Base-by-base conservation (phyloP, 164 flowering plant species). In the Annona cherimola region DNA sequence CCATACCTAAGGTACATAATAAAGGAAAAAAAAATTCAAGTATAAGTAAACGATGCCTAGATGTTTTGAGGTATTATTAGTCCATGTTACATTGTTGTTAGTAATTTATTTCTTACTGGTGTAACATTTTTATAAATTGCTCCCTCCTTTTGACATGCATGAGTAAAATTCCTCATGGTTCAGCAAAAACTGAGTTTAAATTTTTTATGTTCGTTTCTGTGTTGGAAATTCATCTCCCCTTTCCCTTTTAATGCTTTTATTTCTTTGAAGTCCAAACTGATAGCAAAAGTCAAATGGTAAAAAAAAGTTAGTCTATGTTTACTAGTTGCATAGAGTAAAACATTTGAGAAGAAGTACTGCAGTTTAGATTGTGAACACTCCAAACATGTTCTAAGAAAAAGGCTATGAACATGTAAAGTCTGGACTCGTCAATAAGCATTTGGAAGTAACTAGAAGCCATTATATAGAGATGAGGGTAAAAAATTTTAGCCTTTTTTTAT, bases 11-110 rank as follows among this genome's bases (percentile, higher is more conserved):
- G 69, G 90, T 87, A 14, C 69, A 69, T 44, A 81, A 71, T 64
- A 86, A 89, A 85, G 97, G 95, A 69, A 96, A 93, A 74, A 86
- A 82, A 41, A 98, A 96, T 80, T 93, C 90, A 44, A 96, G 98
- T 76, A 96, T 98, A 35, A 91, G 93, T 81, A 96, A 93, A 69
- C 94, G 92, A 75, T 88, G 90, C 67, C 81, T 96, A 85, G 98
- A 96, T 78, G 66, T 86, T 60, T 73, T 96, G 78, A 91, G 97
- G 99, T 92, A 85, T n/a, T 67, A 45, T 64, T 39, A 1, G n/a
- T n/a, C n/a, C n/a, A n/a, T n/a, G n/a, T n/a, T n/a, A n/a, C n/a
- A n/a, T n/a, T n/a, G n/a, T n/a, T n/a, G n/a, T n/a, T n/a, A n/a
- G n/a, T n/a, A n/a, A n/a, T n/a, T n/a, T 61, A 61, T 61, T 61